Percentiles rank a stretch among this genome's conserved stretches.
Evolutionary conservation across 768 basidiomycete species (phyloP).

Genomic region (Panaeolus cyanescens): DNA sequence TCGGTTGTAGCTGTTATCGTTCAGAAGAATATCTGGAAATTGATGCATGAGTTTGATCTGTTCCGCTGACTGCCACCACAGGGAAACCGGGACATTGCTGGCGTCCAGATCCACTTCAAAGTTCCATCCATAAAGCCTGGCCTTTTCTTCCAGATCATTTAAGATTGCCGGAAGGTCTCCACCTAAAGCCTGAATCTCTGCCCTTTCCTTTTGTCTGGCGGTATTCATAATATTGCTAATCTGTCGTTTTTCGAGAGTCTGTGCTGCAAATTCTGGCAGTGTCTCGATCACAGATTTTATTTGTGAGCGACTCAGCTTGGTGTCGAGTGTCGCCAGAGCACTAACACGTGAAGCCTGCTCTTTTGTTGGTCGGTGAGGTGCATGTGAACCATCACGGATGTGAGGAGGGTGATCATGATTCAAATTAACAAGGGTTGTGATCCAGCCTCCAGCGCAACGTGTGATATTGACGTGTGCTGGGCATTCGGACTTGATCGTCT

Average conservation of each 20-base stretch:
- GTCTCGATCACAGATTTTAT: background rate
- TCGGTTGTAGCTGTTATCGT: conserved; percentile 30
- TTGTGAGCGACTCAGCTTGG: background rate
- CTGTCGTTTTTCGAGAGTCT: conserved; percentile 28
- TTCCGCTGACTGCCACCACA: conserved; percentile 34
- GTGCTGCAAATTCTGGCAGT: background rate
- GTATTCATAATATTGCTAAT: conserved; percentile 27
- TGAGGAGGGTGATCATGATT: conserved; percentile 27
- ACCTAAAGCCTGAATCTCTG: conserved; percentile 21
- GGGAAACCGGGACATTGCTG: conserved; percentile 11
- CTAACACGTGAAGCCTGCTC: conserved; percentile 14
- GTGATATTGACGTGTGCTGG: conserved; percentile 22
- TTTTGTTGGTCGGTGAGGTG: conserved; percentile 17
- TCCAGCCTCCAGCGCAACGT: conserved; percentile 7
- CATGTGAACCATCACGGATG: conserved; percentile 18
- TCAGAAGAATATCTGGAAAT: conserved; percentile 31
- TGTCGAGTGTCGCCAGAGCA: background rate
- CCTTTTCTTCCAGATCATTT: conserved; percentile 15
- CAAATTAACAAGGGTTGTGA: conserved; percentile 12
- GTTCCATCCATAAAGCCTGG: conserved; percentile 22
- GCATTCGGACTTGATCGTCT: conserved; percentile 20
- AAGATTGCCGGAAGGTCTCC: conserved; percentile 29
- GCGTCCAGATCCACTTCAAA: conserved; percentile 20
- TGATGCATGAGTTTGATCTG: conserved; percentile 22
- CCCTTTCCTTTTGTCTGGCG: conserved; percentile 13